Percentiles rank a stretch among this genome's conserved stretches.
Conservation (phyloP, 345 rosid species). For the Sisymbrium irio region DNA sequence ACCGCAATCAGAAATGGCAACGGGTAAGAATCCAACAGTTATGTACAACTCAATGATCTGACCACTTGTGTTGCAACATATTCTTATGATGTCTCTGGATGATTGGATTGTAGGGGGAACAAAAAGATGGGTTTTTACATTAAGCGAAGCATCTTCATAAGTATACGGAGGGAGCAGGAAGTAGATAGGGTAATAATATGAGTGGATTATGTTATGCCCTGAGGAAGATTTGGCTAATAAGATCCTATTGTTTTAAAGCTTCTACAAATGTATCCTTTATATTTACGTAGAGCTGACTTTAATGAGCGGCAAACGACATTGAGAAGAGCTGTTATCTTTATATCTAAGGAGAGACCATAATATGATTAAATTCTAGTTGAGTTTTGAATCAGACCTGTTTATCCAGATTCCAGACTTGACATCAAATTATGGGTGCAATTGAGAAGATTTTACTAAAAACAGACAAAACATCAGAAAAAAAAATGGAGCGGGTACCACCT, state of each 20-base stretch:
- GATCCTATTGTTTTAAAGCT: constrained; percentile 12
- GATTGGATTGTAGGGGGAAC: background rate
- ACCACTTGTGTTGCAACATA: background rate
- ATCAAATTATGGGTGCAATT: background rate
- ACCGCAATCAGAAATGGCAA: background rate
- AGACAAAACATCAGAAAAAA: too few species aligned
- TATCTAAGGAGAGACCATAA: background rate
- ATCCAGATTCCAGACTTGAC: background rate
- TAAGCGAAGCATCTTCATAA: background rate
- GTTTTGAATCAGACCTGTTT: background rate
- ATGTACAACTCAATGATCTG: background rate
- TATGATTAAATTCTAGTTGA: background rate
- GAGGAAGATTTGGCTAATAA: background rate
- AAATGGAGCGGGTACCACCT: too few species aligned
- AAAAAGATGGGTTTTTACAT: background rate
- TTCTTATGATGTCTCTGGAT: background rate
- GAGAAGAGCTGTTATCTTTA: background rate
- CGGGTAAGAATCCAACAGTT: constrained; percentile 1
- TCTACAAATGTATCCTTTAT: background rate
- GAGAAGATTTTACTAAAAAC: too few species aligned
- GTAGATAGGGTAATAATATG: constrained; percentile 7
- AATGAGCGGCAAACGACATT: background rate
- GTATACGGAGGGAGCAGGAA: background rate
- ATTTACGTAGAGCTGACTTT: background rate
- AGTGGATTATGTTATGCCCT: constrained; percentile 4